These are phyloP conservation scores for Erysimum cheiri DNA, from an alignment of 441 rosid species.

Conservation along the genomic window DNA sequence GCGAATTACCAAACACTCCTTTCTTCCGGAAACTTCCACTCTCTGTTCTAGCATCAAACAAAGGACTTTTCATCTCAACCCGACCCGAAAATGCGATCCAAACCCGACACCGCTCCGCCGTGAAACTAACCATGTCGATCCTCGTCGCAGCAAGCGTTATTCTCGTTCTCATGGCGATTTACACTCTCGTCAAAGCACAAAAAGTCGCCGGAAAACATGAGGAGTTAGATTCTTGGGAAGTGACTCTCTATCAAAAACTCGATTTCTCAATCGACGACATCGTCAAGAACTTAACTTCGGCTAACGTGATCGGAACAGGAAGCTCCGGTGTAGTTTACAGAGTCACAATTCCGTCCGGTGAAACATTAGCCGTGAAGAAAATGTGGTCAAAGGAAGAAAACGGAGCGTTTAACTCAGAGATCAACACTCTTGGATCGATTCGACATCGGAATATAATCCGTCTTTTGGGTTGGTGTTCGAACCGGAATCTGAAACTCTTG, in stretches of 20 bases:
- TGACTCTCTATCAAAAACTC: constrained; percentile 81
- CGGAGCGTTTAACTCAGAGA: constrained; percentile 86
- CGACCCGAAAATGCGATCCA: constrained; percentile 49
- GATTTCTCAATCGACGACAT: constrained; percentile 78
- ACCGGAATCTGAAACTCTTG: constrained; percentile 71
- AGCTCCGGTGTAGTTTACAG: constrained; percentile 95
- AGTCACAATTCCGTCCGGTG: constrained; percentile 70
- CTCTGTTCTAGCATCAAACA: constrained; percentile 72
- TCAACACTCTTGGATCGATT: constrained; percentile 80
- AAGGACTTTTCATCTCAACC: constrained; percentile 61
- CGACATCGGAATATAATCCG: constrained; percentile 86
- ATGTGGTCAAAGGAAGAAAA: constrained; percentile 92
- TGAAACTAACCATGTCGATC: constrained; percentile 70
- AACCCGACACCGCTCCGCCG: constrained; percentile 55
- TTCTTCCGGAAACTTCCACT: constrained; percentile 79
- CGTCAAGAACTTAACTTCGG: constrained; percentile 61
- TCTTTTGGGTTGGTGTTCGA: constrained; percentile 86
- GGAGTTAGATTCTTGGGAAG: constrained; percentile 70
- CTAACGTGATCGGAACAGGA: constrained; percentile 91
- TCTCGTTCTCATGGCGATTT: constrained; percentile 67
- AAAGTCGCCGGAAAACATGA: constrained; percentile 45
- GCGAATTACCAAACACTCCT: constrained; percentile 77
- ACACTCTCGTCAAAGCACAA: constrained; percentile 55
- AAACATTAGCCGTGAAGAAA: constrained; percentile 85
- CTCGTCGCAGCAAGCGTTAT: constrained; percentile 70